Evolutionary conservation across 179 eudicot genomes (phyloP).

Genomic region (Camellia oleifera): DNA sequence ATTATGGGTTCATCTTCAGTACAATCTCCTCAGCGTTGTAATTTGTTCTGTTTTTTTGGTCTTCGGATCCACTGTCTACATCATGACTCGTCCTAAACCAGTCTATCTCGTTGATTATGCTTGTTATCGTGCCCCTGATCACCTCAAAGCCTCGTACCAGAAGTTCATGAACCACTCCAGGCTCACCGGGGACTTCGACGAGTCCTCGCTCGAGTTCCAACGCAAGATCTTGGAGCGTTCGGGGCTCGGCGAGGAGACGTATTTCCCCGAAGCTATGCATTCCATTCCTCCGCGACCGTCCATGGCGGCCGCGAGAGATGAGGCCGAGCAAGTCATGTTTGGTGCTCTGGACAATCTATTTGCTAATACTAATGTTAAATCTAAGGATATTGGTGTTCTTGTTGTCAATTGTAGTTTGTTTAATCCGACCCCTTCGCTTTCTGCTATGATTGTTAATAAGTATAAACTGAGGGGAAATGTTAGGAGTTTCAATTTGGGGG

Average conservation of each 20-base stretch:
- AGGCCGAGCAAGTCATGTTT: constrained; percentile 64
- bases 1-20: constrained; percentile 52
- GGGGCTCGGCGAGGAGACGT: constrained; percentile 72
- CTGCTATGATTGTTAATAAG: constrained; percentile 73
- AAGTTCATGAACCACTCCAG: constrained; percentile 45
- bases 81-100: constrained; percentile 64
- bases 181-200: constrained; percentile 52
- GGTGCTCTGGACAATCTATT: constrained; percentile 58
- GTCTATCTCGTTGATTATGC: constrained; percentile 63
- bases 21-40: constrained; percentile 46
- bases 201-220: constrained; percentile 63
- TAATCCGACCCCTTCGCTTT: constrained; percentile 66
- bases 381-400: constrained; percentile 58
- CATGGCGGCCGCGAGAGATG: constrained; percentile 66
- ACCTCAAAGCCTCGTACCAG: constrained; percentile 32
- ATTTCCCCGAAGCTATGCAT: constrained; percentile 63
- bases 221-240: constrained; percentile 62
- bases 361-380: constrained; percentile 39
- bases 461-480: constrained; percentile 66
- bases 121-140: constrained; percentile 42
- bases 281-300: constrained; percentile 54
- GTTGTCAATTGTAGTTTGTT: constrained; percentile 77
- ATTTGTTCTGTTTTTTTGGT: constrained; percentile 36
- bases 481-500: constrained; percentile 63
- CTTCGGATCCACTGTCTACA: constrained; percentile 52